Base-by-base conservation (phyloP, 2,329 filamentous ascomycete genomes). In the Camillea tinctor region DNA sequence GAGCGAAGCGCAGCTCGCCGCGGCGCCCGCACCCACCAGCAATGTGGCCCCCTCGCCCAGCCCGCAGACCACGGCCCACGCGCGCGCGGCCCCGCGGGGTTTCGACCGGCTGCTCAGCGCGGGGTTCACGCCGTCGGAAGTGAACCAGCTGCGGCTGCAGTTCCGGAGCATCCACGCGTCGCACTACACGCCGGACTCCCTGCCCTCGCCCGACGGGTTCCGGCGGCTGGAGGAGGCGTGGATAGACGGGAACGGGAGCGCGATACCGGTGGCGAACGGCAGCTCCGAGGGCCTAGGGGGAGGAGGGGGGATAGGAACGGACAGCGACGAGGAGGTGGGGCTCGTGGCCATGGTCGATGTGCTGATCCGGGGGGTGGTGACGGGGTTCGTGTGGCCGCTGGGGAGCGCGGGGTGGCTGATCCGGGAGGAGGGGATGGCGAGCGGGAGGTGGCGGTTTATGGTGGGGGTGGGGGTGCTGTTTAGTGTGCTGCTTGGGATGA, bases 311-410 rank as follows among this genome's bases (percentile, higher is more conserved):
- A n/a, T n/a, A 17, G 75, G 76, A 50, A 70, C 72, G 17, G 79
- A 76, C 23, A 79, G 81, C 3, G 81, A 82, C 44, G 81, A 80
- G 19, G 81, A 79, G 23, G 80, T 76, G 1, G 76, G 76, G 24
- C 77, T 79, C 54, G 69, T 74, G 17, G 87, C 85, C 0, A 83
- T 90, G 11, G 79, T 97, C 51, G 94, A 98, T 71, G 89, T 96
- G 70, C 86, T 97, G 79, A 81, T 98, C 60, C 91, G 89, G 77
- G 95, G 93, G 4, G 92, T 95, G 74, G 79, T 96, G 60, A 91
- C 95, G 69, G 95, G 95, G 0, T 99, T 98, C 80, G 90, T 99
- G 74, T 98, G 94, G 86, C 95, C 95, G 3, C 76, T 98, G 9
- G 94, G 92, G 0, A 93, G 91, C 69, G 79, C 94, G 59, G 87